Percentiles rank a stretch among this genome's conserved stretches.
phyloP scores from a whole-genome alignment of 106 monocot genomes.

The Dendrobium chrysotoxum region DNA sequence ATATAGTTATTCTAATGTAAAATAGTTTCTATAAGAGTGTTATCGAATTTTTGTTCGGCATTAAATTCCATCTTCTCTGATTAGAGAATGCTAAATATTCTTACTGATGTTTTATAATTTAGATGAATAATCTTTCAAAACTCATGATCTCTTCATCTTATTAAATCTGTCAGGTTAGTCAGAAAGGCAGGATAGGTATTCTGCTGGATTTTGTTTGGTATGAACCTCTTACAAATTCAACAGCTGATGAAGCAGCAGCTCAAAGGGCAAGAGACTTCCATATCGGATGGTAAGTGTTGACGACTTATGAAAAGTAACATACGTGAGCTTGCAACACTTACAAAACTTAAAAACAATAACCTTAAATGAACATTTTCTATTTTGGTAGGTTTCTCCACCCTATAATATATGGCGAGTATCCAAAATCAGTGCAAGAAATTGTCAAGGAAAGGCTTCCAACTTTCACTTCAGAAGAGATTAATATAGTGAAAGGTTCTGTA shows the following conservation, averaged over 20 bases:
- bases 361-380: not conserved
- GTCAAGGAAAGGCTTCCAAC: slow-evolving; percentile 85
- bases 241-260: slow-evolving; percentile 75
- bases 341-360: not conserved
- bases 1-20: not conserved
- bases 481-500: slow-evolving; percentile 74
- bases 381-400: slow-evolving; percentile 84
- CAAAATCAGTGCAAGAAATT: slow-evolving; percentile 64
- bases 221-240: slow-evolving; percentile 63
- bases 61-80: no score
- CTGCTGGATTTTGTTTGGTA: slow-evolving; percentile 96
- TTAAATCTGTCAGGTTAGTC: slow-evolving; percentile 40
- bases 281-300: slow-evolving; percentile 66
- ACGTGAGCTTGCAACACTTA: not conserved
- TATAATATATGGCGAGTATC: slow-evolving; percentile 77
- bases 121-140: not conserved
- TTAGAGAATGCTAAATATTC: not conserved
- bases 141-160: not conserved
- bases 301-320: not conserved
- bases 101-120: not conserved
- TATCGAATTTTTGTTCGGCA: no score
- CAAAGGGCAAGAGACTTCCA: slow-evolving; percentile 94
- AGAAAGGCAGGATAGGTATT: slow-evolving; percentile 90
- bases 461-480: slow-evolving; percentile 55
- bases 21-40: no score